These are phyloP conservation scores for Tylopilus plumbeoviolaceoides DNA, from an alignment of 768 basidiomycete species.

Conservation along the genomic window DNA sequence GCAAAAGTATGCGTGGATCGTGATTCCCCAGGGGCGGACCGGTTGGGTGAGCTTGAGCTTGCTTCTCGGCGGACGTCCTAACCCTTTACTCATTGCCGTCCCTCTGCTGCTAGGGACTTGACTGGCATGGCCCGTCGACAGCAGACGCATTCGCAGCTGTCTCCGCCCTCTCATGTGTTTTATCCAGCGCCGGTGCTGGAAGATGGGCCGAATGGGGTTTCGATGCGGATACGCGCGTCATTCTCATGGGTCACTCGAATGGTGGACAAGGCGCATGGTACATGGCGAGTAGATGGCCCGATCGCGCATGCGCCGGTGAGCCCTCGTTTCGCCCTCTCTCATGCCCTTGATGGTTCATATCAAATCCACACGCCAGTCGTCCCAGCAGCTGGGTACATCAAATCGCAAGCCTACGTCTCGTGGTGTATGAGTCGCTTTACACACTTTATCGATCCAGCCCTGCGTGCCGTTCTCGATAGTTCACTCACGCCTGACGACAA, in stretches of 20 bases:
- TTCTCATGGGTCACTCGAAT: conserved; percentile 91
- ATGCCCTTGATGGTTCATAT: not conserved
- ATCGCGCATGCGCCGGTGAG: conserved; percentile 61
- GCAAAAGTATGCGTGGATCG: conserved; percentile 63
- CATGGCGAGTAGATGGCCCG: conserved; percentile 70
- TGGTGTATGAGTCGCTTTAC: conserved; percentile 65
- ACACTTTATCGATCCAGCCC: conserved; percentile 74
- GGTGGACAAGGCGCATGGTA: conserved; percentile 92
- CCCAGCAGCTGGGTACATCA: conserved; percentile 80
- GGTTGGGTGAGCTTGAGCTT: conserved; percentile 58
- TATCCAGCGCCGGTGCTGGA: conserved; percentile 29
- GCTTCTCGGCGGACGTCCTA: not conserved
- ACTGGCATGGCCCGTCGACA: conserved; percentile 88
- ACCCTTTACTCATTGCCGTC: not conserved
- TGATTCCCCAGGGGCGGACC: conserved; percentile 80
- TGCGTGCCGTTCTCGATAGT: conserved; percentile 68
- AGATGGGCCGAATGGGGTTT: conserved; percentile 43
- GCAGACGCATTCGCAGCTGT: conserved; percentile 64
- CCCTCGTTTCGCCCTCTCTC: not conserved
- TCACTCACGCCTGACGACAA: conserved; percentile 84
- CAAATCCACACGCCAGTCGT: conserved; percentile 42
- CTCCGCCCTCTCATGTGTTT: conserved; percentile 49
- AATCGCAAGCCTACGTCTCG: conserved; percentile 83
- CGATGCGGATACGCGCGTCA: conserved; percentile 37
- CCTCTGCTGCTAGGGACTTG: conserved; percentile 59